phyloP scores from a whole-genome alignment of 768 basidiomycete species.

The Lactarius quietus region DNA sequence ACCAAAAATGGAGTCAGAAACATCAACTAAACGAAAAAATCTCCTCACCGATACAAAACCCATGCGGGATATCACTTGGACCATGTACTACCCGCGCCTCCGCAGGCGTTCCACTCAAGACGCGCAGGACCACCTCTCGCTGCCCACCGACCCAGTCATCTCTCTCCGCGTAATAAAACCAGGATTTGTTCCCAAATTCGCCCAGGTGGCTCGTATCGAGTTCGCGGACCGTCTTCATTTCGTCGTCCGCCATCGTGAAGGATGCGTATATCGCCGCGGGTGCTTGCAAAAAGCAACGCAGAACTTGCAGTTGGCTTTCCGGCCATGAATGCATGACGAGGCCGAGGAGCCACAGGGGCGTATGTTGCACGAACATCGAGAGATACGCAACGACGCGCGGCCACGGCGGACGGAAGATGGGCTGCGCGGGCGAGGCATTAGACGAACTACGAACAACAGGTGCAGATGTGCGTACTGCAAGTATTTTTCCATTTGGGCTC shows the following conservation, averaged over 20 bases:
- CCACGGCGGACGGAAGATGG: constrained; percentile 46
- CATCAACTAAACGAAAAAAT: background rate
- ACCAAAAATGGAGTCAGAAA: background rate
- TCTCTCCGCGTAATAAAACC: constrained; percentile 57
- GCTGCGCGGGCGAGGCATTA: constrained; percentile 32
- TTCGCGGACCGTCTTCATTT: constrained; percentile 58
- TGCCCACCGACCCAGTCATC: constrained; percentile 72
- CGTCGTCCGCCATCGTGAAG: constrained; percentile 61
- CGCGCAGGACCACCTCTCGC: constrained; percentile 37
- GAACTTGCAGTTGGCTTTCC: constrained; percentile 39
- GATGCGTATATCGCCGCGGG: constrained; percentile 49
- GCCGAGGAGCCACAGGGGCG: constrained; percentile 42
- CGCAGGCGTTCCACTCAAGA: constrained; percentile 38
- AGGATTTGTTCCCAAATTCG: constrained; percentile 39
- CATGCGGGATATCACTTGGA: constrained; percentile 54
- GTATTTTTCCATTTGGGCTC: constrained; percentile 58
- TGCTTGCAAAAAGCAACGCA: constrained; percentile 48
- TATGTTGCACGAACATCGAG: constrained; percentile 40
- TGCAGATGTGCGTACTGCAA: constrained; percentile 46
- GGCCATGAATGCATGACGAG: constrained; percentile 53
- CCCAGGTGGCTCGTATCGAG: constrained; percentile 47
- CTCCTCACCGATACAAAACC: constrained; percentile 63
- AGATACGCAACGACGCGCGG: constrained; percentile 43
- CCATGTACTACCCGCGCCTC: constrained; percentile 43
- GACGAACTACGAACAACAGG: background rate